Evolutionary conservation across 2,329 filamentous ascomycete species (phyloP).

Genomic region (Xylaria digitata): DNA sequence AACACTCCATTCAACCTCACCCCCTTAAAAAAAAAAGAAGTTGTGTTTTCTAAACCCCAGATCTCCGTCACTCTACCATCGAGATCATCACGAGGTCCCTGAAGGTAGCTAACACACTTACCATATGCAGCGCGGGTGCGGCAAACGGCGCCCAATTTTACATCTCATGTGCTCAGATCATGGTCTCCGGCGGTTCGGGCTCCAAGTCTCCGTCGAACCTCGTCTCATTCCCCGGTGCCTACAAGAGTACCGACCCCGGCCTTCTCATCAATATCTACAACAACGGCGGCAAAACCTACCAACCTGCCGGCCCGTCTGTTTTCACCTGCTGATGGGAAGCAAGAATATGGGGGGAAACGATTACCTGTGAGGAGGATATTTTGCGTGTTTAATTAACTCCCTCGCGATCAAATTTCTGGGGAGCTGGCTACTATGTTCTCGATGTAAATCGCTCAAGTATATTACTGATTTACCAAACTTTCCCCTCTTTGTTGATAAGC

Average conservation of each 20-base stretch:
- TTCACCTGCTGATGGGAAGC: constrained; percentile 24
- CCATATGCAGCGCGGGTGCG: constrained; percentile 39
- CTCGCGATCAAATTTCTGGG: not conserved
- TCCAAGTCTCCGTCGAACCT: constrained; percentile 43
- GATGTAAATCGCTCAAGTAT: not conserved
- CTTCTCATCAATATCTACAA: constrained; percentile 51
- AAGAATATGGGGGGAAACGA: not conserved
- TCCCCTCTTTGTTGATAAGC: not conserved
- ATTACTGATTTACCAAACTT: not conserved
- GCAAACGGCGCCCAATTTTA: constrained; percentile 53
- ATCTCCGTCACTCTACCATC: not conserved
- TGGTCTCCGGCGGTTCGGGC: constrained; percentile 50
- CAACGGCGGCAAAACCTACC: constrained; percentile 46
- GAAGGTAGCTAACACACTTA: constrained; percentile 4
- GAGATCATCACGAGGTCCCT: not conserved
- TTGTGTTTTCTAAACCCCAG: too few species aligned
- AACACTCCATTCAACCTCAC: too few species aligned
- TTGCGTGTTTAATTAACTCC: not conserved
- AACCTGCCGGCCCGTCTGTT: constrained; percentile 42
- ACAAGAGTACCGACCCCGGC: constrained; percentile 53
- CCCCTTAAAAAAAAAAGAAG: too few species aligned
- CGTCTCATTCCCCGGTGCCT: constrained; percentile 50
- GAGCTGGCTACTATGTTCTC: not conserved
- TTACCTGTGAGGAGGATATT: not conserved
- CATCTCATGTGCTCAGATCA: constrained; percentile 52